Evolutionary conservation across 805 yeast genomes (phyloP), one percentile per base, ranked within the genome.

Genomic region (Priceomyces carsonii): DNA sequence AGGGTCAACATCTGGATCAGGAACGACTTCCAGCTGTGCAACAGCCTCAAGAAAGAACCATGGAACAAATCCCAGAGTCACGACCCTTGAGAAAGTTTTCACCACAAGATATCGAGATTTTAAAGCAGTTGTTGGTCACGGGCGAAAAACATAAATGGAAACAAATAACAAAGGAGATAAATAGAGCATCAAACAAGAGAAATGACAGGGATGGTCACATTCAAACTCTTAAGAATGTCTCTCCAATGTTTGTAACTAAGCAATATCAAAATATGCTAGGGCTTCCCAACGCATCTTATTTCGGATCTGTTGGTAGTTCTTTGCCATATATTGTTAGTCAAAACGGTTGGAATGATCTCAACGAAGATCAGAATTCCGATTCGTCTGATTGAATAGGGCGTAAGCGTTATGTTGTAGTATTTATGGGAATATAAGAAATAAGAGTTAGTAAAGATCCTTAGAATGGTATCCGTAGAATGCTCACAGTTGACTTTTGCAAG

Each of bases 141-240:
- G 82, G 78, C 3, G 84, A 78, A 44, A 66, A 74, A 38, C 71
- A 73, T 45, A 78, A 78, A 48, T 78, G 84, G 84, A 73, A 73
- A 49, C 77, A 66, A 47, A 68, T 79, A 44, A 73, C 83, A 33
- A 70, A 51, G 32, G 61, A 57, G 33, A 56, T 58, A 22, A 58
- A 58, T 29, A 33, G 35, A 14, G 50, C 52, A 1, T 40, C 51
- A 5, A 29, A 35, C 15, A 45, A 44, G 30, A 30, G 36, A 18
- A 40, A 45, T 10, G 40, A 36, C 4, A 32, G 30, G 12, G 39
- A 34, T 12, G 27, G 23, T 7, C 23, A 18, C 6, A 23, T 24
- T 3, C 17, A 29, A 25, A 53, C 51, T 35, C 33, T 50, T 12
- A 75, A 62, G 47, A 70, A 66, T 27, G 70, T 63, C 7, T 72